These are phyloP conservation scores for Nicotiana obtusifolia DNA, from an alignment of 257 asterid genomes.

Conservation along the genomic window DNA sequence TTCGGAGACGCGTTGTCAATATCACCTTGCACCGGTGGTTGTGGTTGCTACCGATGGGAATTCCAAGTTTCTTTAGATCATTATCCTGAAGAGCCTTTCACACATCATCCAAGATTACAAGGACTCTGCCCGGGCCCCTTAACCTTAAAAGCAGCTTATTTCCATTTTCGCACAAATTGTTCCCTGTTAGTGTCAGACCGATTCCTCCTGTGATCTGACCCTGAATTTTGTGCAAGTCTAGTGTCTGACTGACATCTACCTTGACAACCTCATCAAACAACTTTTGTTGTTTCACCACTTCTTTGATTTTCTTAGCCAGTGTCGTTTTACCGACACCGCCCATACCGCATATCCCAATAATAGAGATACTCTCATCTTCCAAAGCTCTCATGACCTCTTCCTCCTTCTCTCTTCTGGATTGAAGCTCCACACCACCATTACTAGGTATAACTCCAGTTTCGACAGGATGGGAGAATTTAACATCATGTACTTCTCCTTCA, in stretches of 20 bases:
- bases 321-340: conserved; percentile 22
- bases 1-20: conserved; percentile 9
- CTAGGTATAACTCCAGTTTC: background rate
- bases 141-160: background rate
- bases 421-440: background rate
- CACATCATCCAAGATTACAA: conserved; percentile 30
- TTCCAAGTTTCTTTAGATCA: conserved; percentile 18
- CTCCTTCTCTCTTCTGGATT: background rate
- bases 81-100: conserved; percentile 10
- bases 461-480: background rate
- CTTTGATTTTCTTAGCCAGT: conserved; percentile 3
- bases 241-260: background rate
- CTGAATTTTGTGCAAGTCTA: background rate
- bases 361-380: background rate
- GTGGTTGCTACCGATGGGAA: background rate
- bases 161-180: background rate
- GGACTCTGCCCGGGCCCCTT: background rate
- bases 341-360: conserved; percentile 20
- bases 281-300: background rate
- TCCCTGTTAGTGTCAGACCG: background rate
- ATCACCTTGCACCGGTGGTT: conserved; percentile 16
- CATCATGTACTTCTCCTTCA: background rate
- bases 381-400: conserved; percentile 8
- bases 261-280: background rate
- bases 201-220: background rate